Conservation (phyloP, 371 early-diverging fungal species). For the Mucor racemosus region DNA sequence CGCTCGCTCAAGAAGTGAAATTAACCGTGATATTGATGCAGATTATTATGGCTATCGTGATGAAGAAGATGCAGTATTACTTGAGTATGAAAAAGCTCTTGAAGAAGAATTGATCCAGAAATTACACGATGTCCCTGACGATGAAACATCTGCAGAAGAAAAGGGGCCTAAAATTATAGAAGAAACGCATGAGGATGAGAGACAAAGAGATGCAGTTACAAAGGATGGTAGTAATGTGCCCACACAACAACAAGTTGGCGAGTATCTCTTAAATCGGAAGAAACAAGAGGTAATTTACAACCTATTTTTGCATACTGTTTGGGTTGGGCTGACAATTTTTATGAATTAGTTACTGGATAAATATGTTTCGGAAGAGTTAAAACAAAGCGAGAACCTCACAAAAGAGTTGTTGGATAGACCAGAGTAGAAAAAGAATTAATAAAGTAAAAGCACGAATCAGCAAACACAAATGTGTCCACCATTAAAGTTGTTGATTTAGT, state of each 20-base stretch:
- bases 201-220: conserved; percentile 19
- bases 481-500: too few species aligned
- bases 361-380: conserved; percentile 43
- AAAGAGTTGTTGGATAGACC: conserved; percentile 15
- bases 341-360: conserved; percentile 37
- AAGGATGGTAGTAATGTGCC: conserved; percentile 53
- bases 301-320: too few species aligned
- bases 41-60: conserved; percentile 96
- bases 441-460: neutral
- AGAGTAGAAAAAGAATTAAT: neutral
- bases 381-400: conserved; percentile 40
- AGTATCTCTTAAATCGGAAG: conserved; percentile 70
- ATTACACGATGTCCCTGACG: conserved; percentile 42
- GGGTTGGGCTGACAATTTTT: too few species aligned
- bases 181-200: conserved; percentile 25
- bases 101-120: conserved; percentile 53
- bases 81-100: conserved; percentile 77
- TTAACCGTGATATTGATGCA: conserved; percentile 85
- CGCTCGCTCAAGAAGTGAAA: conserved; percentile 68
- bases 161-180: conserved; percentile 22
- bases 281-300: conserved; percentile 58
- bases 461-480: too few species aligned
- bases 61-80: conserved; percentile 85
- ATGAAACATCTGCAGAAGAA: conserved; percentile 24
- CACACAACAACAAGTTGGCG: conserved; percentile 76